Evolutionary conservation across 768 basidiomycete species (phyloP).

Genomic region (Mycena capillaripes): DNA sequence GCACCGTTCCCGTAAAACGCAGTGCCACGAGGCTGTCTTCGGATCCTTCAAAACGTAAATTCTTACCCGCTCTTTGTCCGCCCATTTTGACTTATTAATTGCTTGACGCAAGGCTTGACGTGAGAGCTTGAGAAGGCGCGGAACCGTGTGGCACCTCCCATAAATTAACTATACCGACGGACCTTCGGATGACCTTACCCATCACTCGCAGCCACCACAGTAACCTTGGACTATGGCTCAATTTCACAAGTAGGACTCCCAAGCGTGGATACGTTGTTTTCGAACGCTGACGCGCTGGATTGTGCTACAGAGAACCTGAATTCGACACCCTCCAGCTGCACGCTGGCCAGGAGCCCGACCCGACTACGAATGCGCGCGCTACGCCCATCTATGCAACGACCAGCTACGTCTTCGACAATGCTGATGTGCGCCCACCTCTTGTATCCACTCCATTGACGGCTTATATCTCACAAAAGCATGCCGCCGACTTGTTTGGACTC

Average conservation of each 20-base stretch:
- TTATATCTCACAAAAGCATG: conserved; percentile 61
- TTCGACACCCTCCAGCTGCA: conserved; percentile 88
- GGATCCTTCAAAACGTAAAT: not conserved
- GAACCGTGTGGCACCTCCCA: not conserved
- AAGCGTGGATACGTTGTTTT: not conserved
- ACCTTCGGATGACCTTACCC: not conserved
- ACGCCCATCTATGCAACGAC: conserved; percentile 84
- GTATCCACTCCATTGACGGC: not conserved
- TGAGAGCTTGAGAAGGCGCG: too few relatives aligned
- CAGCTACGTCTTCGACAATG: conserved; percentile 81
- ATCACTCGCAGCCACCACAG: too few relatives aligned
- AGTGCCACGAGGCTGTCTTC: not conserved
- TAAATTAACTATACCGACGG: conserved; percentile 14
- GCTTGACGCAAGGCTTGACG: too few relatives aligned
- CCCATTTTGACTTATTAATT: not conserved
- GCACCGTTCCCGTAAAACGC: too few relatives aligned
- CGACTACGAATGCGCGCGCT: conserved; percentile 79
- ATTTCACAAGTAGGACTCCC: conserved; percentile 34
- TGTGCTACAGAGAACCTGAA: conserved; percentile 64
- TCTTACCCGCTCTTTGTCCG: not conserved
- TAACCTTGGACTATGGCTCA: conserved; percentile 18
- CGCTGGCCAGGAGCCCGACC: conserved; percentile 77
- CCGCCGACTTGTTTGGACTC: conserved; percentile 78
- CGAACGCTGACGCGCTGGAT: not conserved
- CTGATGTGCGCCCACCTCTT: conserved; percentile 58